Evolutionary conservation across 2,329 filamentous ascomycete species (phyloP).

Genomic region (Lecanosticta acicola): DNA sequence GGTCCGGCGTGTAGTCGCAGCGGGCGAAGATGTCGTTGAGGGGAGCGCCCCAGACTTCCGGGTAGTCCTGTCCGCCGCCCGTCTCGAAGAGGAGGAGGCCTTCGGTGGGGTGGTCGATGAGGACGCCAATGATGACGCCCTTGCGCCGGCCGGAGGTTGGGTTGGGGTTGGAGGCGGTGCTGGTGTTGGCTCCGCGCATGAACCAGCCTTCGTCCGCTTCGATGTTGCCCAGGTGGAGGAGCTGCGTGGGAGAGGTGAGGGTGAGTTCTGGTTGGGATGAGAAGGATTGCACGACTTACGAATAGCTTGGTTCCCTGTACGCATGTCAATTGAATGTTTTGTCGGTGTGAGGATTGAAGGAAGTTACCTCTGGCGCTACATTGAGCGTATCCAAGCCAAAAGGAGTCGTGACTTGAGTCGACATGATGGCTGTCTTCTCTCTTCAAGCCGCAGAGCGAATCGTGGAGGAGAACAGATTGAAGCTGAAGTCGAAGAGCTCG

Average conservation of each 20-base stretch:
- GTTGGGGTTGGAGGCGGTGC: conserved; percentile 28
- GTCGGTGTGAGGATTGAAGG: neutral
- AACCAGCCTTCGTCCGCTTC: conserved; percentile 36
- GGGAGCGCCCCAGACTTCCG: conserved; percentile 27
- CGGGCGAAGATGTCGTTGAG: conserved; percentile 33
- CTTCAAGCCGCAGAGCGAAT: no score
- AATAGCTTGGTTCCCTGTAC: conserved; percentile 34
- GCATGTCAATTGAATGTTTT: neutral
- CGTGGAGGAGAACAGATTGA: no score
- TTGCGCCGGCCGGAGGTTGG: conserved; percentile 26
- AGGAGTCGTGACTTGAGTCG: conserved; percentile 2
- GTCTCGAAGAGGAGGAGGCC: conserved; percentile 36
- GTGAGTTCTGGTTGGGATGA: neutral
- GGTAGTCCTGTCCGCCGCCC: conserved; percentile 31
- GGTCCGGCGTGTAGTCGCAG: conserved; percentile 22
- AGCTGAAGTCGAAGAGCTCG: no score
- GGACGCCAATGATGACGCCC: conserved; percentile 28
- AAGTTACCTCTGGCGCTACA: conserved; percentile 19
- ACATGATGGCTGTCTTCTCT: no score
- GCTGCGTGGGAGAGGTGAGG: conserved; percentile 13
- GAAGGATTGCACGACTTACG: conserved; percentile 14
- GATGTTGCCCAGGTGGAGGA: conserved; percentile 33
- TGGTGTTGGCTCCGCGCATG: conserved; percentile 29
- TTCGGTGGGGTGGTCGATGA: conserved; percentile 31
- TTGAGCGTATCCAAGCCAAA: conserved; percentile 23